phyloP scores from a whole-genome alignment of 106 monocot species.

The Allium fistulosum region DNA sequence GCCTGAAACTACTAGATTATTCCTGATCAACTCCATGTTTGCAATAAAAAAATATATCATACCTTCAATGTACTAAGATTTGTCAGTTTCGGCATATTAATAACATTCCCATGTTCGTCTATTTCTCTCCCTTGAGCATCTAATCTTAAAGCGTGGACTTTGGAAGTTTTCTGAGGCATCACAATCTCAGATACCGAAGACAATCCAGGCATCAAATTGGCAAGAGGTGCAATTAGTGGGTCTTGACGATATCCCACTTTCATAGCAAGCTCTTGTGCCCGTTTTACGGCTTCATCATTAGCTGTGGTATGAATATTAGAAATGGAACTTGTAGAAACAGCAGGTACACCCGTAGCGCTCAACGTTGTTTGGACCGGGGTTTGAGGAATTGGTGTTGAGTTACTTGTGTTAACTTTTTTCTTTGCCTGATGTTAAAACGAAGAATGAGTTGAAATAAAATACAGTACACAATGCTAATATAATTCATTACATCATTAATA shows the following conservation, averaged over 20 bases:
- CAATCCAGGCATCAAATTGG: conserved; percentile 92
- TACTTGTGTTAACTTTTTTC: conserved; percentile 31
- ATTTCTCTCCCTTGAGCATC: conserved; percentile 95
- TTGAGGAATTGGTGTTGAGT: conserved; percentile 6
- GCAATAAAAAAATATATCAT: not conserved
- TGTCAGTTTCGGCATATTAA: conserved; percentile 52
- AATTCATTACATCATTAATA: not conserved
- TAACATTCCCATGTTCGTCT: conserved; percentile 90
- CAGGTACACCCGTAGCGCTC: conserved; percentile 6
- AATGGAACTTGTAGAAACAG: conserved; percentile 16
- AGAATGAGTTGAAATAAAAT: not conserved
- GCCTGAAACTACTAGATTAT: too few species aligned
- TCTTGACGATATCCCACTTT: conserved; percentile 94
- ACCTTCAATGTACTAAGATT: conserved; percentile 97
- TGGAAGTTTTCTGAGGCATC: conserved; percentile 61
- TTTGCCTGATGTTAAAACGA: conserved; percentile 25
- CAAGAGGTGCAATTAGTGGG: conserved; percentile 88
- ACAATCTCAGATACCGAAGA: conserved; percentile 29
- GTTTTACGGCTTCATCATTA: conserved; percentile 75
- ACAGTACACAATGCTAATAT: conserved; percentile 2
- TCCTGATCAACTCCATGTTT: too few species aligned
- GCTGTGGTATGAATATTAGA: not conserved
- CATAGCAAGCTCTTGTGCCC: conserved; percentile 89
- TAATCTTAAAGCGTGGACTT: conserved; percentile 82
- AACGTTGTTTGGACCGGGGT: conserved; percentile 8